Evolutionary conservation across 768 basidiomycete genomes (phyloP).

Genomic region (Lactarius vividus): DNA sequence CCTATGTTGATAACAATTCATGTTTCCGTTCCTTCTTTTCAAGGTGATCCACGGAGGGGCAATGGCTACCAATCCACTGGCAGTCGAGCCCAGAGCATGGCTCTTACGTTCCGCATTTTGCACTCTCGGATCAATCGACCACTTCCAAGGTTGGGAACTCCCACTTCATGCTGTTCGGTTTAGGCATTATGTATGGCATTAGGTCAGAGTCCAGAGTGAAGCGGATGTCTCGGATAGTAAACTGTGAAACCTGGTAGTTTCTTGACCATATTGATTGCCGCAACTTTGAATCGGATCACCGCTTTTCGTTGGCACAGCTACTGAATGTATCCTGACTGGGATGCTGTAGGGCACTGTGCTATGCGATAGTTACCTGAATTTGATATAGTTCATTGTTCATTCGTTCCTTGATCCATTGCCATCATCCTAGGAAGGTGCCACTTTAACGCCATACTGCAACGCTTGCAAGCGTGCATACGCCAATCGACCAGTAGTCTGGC

Average conservation of each 20-base stretch:
- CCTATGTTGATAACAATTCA: background rate
- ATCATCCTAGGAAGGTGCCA: background rate
- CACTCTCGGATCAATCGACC: background rate
- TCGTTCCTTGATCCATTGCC: background rate
- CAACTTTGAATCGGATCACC: background rate
- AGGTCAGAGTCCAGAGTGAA: background rate
- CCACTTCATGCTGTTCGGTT: background rate
- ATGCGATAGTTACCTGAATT: too few relatives aligned
- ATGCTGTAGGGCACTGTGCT: too few relatives aligned
- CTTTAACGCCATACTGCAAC: too few relatives aligned
- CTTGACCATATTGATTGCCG: background rate
- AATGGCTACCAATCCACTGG: background rate
- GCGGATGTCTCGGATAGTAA: background rate
- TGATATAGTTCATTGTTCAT: background rate
- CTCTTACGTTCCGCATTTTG: background rate
- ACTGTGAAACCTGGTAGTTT: background rate
- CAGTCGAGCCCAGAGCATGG: background rate
- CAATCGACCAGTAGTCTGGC: background rate
- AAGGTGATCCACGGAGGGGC: background rate
- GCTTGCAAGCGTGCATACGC: too few relatives aligned
- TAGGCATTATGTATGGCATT: background rate
- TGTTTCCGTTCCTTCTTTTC: background rate
- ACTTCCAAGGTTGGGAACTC: background rate
- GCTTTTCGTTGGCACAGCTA: background rate
- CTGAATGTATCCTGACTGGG: too few relatives aligned